A percentile compares a stretch with the other conserved stretches of the same genome.
Conservation (phyloP, 139 green algal genomes). For the Desmodesmus armatus region DNA sequence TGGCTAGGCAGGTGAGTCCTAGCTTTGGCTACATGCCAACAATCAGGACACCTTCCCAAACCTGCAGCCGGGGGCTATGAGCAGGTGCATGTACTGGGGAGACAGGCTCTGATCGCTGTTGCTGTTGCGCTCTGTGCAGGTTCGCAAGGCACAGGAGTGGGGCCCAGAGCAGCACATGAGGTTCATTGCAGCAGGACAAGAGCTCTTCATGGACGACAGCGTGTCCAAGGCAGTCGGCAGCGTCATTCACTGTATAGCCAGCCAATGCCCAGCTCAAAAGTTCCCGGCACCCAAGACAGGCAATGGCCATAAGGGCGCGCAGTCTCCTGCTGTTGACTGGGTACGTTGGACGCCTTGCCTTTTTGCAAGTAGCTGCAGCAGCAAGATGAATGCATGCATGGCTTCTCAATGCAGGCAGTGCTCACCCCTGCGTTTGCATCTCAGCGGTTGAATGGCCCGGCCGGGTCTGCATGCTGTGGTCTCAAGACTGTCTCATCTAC, state of each 20-base stretch:
- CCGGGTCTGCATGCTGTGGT: background rate
- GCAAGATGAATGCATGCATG: too few species aligned
- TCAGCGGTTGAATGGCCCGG: too few species aligned
- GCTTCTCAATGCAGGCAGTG: too few species aligned
- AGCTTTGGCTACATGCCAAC: too few species aligned
- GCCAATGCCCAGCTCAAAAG: background rate
- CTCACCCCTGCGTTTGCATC: too few species aligned
- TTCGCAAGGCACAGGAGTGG: conserved; percentile 13
- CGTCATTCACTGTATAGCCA: conserved; percentile 55
- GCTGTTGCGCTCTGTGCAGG: background rate
- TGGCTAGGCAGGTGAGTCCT: too few species aligned
- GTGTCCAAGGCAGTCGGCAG: conserved; percentile 29
- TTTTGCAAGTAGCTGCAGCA: background rate
- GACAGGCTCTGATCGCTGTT: background rate
- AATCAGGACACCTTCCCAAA: too few species aligned
- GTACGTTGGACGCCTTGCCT: background rate
- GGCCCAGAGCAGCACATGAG: conserved; percentile 25
- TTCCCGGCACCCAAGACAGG: background rate
- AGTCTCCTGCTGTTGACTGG: conserved; percentile 20
- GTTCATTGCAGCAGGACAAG: conserved; percentile 51
- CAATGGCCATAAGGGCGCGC: background rate
- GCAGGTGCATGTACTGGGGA: background rate
- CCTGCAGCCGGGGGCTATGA: too few species aligned
- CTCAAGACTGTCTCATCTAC: background rate
- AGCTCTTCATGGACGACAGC: conserved; percentile 52